These are phyloP conservation scores for Lodderomyces beijingensis DNA, from an alignment of 1,139 yeast genomes.

Conservation along the genomic window DNA sequence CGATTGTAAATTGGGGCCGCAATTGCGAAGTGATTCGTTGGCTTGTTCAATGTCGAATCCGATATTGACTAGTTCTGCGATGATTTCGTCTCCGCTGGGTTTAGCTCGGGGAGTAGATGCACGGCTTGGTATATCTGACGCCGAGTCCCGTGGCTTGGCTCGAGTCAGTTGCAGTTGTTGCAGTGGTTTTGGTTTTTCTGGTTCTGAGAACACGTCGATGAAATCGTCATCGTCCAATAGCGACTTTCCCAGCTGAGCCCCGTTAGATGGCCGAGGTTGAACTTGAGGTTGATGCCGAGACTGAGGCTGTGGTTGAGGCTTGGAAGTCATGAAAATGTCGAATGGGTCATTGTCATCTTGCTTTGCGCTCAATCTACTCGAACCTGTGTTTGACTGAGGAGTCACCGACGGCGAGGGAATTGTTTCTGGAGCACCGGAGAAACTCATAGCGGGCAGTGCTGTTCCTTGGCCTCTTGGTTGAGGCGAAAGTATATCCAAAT, in stretches of 20 bases:
- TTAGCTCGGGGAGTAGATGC: background rate
- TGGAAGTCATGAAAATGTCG: constrained; percentile 15
- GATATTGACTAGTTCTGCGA: constrained; percentile 75
- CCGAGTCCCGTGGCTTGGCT: constrained; percentile 1
- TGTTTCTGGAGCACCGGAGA: background rate
- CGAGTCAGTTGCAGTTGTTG: constrained; percentile 1
- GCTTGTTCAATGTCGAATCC: constrained; percentile 69
- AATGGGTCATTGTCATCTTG: constrained; percentile 16
- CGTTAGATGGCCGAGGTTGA: constrained; percentile 4
- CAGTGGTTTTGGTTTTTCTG: constrained; percentile 8
- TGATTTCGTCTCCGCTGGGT: constrained; percentile 18
- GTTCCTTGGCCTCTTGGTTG: constrained; percentile 6
- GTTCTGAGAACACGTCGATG: constrained; percentile 31
- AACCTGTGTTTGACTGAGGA: background rate
- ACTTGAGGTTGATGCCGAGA: constrained; percentile 1
- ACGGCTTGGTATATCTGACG: constrained; percentile 2
- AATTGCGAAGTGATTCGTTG: constrained; percentile 49
- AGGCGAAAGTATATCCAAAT: constrained; percentile 18
- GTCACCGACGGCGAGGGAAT: background rate
- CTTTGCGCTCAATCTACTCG: background rate
- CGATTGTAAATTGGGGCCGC: constrained; percentile 55
- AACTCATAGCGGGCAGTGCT: too few species aligned
- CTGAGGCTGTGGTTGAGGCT: background rate
- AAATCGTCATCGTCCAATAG: constrained; percentile 41
- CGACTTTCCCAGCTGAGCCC: constrained; percentile 14